These are phyloP conservation scores for Colletotrichum gigasporum DNA, from an alignment of 2,329 filamentous ascomycete species.

Conservation along the genomic window DNA sequence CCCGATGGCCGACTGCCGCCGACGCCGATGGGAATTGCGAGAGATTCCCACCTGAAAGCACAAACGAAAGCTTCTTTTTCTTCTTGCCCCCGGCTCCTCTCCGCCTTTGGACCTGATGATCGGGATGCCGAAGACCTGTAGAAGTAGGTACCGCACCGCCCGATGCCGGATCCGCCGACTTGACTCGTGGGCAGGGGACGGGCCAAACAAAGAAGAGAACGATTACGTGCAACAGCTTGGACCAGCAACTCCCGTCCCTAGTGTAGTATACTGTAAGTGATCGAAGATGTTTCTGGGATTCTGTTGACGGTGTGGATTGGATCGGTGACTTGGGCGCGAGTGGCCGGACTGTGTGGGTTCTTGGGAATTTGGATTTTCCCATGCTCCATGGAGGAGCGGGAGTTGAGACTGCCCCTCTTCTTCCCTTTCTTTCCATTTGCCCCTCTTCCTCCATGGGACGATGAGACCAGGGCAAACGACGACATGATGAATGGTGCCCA, in stretches of 20 bases:
- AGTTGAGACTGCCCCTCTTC: conserved; percentile 18
- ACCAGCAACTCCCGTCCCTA: background rate
- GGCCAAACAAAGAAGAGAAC: conserved; percentile 12
- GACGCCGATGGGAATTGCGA: conserved; percentile 5
- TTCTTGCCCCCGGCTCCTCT: background rate
- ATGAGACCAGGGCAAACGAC: background rate
- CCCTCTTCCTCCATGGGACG: background rate
- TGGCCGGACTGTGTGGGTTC: conserved; percentile 7
- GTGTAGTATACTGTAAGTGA: conserved; percentile 6
- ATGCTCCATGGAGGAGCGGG: conserved; percentile 18
- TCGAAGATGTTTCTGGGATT: conserved; percentile 13
- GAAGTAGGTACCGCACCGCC: no score
- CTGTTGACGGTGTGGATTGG: background rate
- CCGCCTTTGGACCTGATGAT: conserved; percentile 17
- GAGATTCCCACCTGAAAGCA: background rate
- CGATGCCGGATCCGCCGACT: conserved; percentile 30
- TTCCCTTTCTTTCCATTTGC: background rate
- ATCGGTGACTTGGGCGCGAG: conserved; percentile 9
- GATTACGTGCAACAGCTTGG: conserved; percentile 12
- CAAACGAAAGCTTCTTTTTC: conserved; percentile 14
- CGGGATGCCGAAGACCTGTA: background rate
- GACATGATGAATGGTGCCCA: background rate
- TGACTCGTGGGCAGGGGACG: conserved; percentile 19
- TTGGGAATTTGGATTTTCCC: conserved; percentile 14
- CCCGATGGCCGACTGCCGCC: background rate